These are phyloP conservation scores for Galerina sulciceps DNA, from an alignment of 768 basidiomycete species.

Conservation along the genomic window DNA sequence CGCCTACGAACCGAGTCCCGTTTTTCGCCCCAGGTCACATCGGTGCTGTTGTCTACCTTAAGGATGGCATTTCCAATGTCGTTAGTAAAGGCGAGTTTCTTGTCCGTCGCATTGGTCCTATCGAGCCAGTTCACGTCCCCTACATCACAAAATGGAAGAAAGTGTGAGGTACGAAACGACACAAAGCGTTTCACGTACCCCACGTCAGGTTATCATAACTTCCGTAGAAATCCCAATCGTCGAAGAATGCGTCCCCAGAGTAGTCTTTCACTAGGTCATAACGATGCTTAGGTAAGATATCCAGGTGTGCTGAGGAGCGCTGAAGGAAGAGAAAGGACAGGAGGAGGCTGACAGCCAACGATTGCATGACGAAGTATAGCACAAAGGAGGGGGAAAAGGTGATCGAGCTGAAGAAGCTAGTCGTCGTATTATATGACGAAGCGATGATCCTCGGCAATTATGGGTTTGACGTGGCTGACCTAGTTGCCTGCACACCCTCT, in stretches of 20 bases:
- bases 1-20: constrained; percentile 56
- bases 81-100: constrained; percentile 59
- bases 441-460: too few relatives aligned
- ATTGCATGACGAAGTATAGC: not conserved
- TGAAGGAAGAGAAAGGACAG: not conserved
- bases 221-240: constrained; percentile 39
- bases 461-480: too few relatives aligned
- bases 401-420: too few relatives aligned
- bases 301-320: not conserved
- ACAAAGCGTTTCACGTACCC: constrained; percentile 21
- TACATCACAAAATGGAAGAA: constrained; percentile 23
- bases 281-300: not conserved
- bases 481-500: too few relatives aligned
- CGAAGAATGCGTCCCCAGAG: constrained; percentile 25
- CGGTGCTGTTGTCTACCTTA: constrained; percentile 71
- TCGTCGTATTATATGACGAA: too few relatives aligned
- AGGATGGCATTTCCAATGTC: constrained; percentile 63
- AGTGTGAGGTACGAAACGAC: too few relatives aligned
- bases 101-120: constrained; percentile 34
- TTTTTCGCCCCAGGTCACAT: constrained; percentile 48
- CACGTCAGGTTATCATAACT: constrained; percentile 47
- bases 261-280: constrained; percentile 24
- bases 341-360: not conserved
- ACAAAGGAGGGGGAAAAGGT: too few relatives aligned
- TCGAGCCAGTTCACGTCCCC: constrained; percentile 59